Evolutionary conservation across 2,329 filamentous ascomycete genomes (phyloP), one percentile per base, ranked within the genome.

Genomic region (Fusarium begoniae): DNA sequence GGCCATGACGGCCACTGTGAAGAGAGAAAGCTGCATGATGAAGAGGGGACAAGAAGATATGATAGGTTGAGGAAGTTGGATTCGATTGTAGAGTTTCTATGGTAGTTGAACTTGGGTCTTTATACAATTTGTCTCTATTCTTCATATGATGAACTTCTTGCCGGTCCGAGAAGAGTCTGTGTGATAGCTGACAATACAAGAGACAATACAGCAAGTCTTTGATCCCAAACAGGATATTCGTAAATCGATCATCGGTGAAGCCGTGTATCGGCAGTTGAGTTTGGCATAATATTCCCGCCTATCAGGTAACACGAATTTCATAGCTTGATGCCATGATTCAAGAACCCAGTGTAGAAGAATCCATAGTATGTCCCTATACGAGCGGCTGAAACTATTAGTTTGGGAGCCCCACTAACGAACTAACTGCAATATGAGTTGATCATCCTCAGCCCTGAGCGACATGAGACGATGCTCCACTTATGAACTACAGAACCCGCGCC

Each of bases 31-130:
- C 6, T 32, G 47, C 47, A 51, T 51, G 11, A 18, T 32, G 28
- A 13, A 10, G 4, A 24, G 3, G 15, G 5, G 3, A 32, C 1
- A 32, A 18, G 15, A 9, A 8, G 7, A 10, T 9, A 17, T 32
- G 5, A 14, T 50, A 14, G 5, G 2, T 32, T 32, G 47, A 32
- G 28, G 3, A 51, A 18, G 2, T 32, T 14, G 28, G 11, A 2
- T 18, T 50, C 22, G 3, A 7, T 6, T 3, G 15, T 5, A 8
- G 3, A 13, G 6, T 9, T n/a, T n/a, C 11, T 50, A 14, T 3
- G 8, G 8, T 7, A 13, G 2, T 7, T 18, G 11, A 18, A 9
- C 22, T 13, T 13, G 11, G 15, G 12, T 32, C 28, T 51, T 51
- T 51, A 51, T 32, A 32, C 15, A 30, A 3, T 14, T 51, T 8